phyloP scores from a whole-genome alignment of 768 basidiomycete genomes.

The Lenzites betulinus region DNA sequence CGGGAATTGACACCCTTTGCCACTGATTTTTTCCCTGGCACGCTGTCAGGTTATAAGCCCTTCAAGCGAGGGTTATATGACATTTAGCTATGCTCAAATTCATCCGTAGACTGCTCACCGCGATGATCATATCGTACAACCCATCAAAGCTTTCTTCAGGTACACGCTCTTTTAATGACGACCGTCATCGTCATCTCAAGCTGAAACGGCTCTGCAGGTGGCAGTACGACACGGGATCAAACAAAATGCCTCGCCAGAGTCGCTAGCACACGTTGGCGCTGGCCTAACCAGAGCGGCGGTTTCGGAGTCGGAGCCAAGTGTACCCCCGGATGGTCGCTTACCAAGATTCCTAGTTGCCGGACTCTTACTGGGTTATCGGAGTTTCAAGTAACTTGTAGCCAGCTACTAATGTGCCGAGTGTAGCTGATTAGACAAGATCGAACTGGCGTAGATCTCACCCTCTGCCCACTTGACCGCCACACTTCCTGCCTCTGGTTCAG shows the following conservation, averaged over 20 bases:
- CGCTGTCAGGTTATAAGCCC: too few species aligned
- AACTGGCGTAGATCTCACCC: conserved; percentile 28
- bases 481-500: conserved; percentile 18
- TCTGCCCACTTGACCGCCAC: conserved; percentile 33
- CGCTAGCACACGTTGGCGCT: neutral
- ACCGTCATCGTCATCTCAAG: neutral
- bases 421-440: conserved; percentile 23
- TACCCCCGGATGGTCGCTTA: neutral
- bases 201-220: neutral
- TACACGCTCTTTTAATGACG: neutral
- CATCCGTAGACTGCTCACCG: too few species aligned
- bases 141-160: too few species aligned
- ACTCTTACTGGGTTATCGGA: conserved; percentile 7
- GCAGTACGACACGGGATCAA: conserved; percentile 13
- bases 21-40: too few species aligned
- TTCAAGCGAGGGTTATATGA: too few species aligned
- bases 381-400: neutral
- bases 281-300: too few species aligned
- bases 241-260: neutral
- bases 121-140: too few species aligned
- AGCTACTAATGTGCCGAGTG: conserved; percentile 6
- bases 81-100: too few species aligned
- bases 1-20: too few species aligned
- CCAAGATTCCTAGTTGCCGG: neutral
- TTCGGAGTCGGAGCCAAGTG: neutral